These are phyloP conservation scores for Parafenestella ontariensis DNA, from an alignment of 2,329 filamentous ascomycete species.

Conservation along the genomic window DNA sequence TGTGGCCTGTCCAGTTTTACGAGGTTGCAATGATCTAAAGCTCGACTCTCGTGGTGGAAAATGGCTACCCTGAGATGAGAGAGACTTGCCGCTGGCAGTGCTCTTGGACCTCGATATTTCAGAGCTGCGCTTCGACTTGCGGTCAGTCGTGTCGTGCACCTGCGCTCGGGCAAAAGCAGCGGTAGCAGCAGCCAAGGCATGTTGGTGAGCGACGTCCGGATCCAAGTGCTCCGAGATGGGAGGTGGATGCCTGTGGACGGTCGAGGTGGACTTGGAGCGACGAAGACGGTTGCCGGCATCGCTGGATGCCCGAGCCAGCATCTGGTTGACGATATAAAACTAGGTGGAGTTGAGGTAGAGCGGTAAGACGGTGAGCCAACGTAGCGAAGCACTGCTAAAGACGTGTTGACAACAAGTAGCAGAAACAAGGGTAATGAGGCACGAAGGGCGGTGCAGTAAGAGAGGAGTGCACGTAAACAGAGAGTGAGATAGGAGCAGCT, in stretches of 20 bases:
- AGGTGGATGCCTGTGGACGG: slow-evolving; percentile 32
- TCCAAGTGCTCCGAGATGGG: slow-evolving; percentile 29
- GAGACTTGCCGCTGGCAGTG: slow-evolving; percentile 43
- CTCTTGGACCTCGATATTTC: slow-evolving; percentile 41
- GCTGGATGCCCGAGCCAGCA: slow-evolving; percentile 47
- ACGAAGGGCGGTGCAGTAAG: neutral
- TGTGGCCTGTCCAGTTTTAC: slow-evolving; percentile 15
- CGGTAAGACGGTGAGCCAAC: slow-evolving; percentile 24
- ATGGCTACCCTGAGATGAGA: slow-evolving; percentile 44
- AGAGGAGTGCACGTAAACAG: neutral
- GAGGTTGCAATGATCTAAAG: slow-evolving; percentile 30
- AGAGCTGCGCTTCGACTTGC: slow-evolving; percentile 20
- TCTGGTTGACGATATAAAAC: slow-evolving; percentile 27
- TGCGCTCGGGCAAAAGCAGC: slow-evolving; percentile 46
- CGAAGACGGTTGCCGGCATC: slow-evolving; percentile 47
- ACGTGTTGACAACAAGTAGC: slow-evolving; percentile 26
- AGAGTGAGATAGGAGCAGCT: neutral
- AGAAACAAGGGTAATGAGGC: slow-evolving; percentile 11
- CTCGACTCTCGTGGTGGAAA: slow-evolving; percentile 45
- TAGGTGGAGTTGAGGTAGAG: slow-evolving; percentile 21
- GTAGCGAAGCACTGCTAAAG: slow-evolving; percentile 31
- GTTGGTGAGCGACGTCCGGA: slow-evolving; percentile 39
- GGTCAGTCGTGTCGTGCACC: slow-evolving; percentile 23
- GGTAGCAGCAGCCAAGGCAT: slow-evolving; percentile 49
- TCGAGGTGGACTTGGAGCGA: slow-evolving; percentile 47